Conservation (phyloP, 2,329 filamentous ascomycete genomes). For the Immersiporthe knoxdaviesiana region DNA sequence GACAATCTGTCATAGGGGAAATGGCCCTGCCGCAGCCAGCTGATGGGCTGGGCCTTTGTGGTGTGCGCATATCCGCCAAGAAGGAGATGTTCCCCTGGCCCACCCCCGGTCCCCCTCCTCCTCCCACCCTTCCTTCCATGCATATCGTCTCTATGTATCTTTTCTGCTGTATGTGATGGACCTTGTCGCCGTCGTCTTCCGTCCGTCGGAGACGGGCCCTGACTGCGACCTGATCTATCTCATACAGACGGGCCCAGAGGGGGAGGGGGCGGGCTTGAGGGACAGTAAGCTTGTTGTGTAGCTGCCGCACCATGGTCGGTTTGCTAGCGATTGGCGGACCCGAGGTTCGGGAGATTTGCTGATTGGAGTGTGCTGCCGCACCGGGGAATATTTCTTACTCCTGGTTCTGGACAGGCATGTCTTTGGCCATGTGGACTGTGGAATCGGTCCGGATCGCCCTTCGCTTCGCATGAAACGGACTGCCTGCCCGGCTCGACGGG, state of each 20-base stretch:
- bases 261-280: no score
- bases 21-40: slow-evolving; percentile 3
- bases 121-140: neutral
- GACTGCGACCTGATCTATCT: neutral
- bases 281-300: slow-evolving; percentile 16
- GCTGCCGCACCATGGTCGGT: slow-evolving; percentile 19
- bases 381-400: slow-evolving; percentile 27
- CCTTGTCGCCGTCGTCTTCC: neutral
- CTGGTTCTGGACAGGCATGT: slow-evolving; percentile 27
- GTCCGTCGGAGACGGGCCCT: neutral
- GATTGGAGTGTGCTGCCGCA: slow-evolving; percentile 26
- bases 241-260: neutral
- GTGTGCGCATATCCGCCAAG: neutral
- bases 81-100: no score
- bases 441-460: slow-evolving; percentile 27
- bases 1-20: neutral
- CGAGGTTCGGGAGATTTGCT: slow-evolving; percentile 27
- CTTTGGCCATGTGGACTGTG: slow-evolving; percentile 27
- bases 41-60: neutral
- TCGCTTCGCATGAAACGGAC: slow-evolving; percentile 27
- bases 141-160: neutral
- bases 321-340: slow-evolving; percentile 29
- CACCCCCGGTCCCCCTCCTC: no score
- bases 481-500: slow-evolving; percentile 15
- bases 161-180: neutral